These are phyloP conservation scores for Fusarium mangiferae DNA, from an alignment of 2,329 filamentous ascomycete species.

Conservation along the genomic window DNA sequence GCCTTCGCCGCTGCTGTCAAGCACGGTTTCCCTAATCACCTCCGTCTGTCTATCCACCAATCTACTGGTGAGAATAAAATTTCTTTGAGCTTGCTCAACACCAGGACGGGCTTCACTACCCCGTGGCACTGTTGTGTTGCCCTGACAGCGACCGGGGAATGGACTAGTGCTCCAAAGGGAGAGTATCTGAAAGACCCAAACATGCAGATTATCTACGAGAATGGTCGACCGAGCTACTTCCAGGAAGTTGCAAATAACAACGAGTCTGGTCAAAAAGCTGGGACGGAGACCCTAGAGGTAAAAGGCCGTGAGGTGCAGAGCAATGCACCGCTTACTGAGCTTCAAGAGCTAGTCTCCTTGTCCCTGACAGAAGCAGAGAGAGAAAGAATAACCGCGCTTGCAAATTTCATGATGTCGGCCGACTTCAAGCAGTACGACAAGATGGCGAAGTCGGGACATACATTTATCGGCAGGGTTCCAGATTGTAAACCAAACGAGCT, in stretches of 20 bases:
- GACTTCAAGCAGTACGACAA: neutral
- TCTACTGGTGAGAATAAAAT: conserved; percentile 44
- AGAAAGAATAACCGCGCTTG: neutral
- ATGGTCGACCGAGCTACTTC: neutral
- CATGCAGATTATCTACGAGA: neutral
- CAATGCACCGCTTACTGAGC: neutral
- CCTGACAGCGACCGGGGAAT: neutral
- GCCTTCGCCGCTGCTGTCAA: conserved; percentile 46
- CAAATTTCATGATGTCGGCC: neutral
- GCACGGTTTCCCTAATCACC: conserved; percentile 38
- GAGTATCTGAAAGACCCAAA: conserved; percentile 5
- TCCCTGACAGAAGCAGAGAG: neutral
- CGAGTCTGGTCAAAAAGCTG: accelerated
- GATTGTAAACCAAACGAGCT: neutral
- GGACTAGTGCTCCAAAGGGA: conserved; percentile 12
- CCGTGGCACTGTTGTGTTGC: conserved; percentile 46
- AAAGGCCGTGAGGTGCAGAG: accelerated
- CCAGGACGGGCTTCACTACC: conserved; percentile 46
- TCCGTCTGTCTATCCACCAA: conserved; percentile 47
- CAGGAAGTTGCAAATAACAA: neutral
- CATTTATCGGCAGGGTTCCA: too few species aligned
- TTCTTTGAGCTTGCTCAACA: conserved; percentile 44
- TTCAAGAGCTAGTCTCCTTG: neutral
- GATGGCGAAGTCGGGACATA: accelerated
- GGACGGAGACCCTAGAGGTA: too few species aligned